Evolutionary conservation across 2,329 filamentous ascomycete genomes (phyloP).

Genomic region (Neofusicoccum cordaticola): DNA sequence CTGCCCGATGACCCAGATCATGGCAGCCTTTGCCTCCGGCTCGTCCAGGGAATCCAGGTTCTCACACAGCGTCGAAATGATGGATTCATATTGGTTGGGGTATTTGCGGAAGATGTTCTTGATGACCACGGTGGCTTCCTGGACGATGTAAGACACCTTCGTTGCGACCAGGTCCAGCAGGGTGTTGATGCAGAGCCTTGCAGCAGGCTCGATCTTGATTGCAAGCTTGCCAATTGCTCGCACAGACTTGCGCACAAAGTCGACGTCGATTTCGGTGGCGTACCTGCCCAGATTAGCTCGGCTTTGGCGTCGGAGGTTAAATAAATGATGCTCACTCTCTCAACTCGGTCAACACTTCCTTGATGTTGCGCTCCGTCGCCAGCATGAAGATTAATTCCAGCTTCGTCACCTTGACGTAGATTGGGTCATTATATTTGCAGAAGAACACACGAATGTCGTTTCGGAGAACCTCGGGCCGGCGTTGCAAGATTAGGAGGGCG

Average conservation of each 20-base stretch:
- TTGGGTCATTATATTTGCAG: constrained; percentile 99
- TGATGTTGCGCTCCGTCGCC: constrained; percentile 91
- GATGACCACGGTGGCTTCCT: constrained; percentile 97
- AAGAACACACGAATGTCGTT: constrained; percentile 99
- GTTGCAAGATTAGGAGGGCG: constrained; percentile 87
- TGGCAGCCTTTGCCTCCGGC: constrained; percentile 94
- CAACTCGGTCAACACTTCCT: constrained; percentile 88
- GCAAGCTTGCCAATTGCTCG: constrained; percentile 96
- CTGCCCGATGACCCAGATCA: constrained; percentile 99
- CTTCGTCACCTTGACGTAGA: constrained; percentile 99
- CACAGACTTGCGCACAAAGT: constrained; percentile 97
- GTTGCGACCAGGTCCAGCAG: constrained; percentile 90
- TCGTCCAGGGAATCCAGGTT: constrained; percentile 96
- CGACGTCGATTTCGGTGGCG: constrained; percentile 96
- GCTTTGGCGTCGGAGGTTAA: not conserved
- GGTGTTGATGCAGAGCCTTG: constrained; percentile 85
- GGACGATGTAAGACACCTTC: constrained; percentile 98
- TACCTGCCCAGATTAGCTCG: constrained; percentile 51
- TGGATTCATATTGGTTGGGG: constrained; percentile 96
- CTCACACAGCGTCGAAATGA: constrained; percentile 92
- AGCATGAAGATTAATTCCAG: constrained; percentile 99
- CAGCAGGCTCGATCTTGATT: constrained; percentile 97
- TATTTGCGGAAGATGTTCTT: constrained; percentile 99
- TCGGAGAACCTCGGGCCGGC: constrained; percentile 85
- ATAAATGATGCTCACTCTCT: constrained; percentile 61